Evolutionary conservation across 331 rosid species (phyloP).

Genomic region (Malus hybrid): DNA sequence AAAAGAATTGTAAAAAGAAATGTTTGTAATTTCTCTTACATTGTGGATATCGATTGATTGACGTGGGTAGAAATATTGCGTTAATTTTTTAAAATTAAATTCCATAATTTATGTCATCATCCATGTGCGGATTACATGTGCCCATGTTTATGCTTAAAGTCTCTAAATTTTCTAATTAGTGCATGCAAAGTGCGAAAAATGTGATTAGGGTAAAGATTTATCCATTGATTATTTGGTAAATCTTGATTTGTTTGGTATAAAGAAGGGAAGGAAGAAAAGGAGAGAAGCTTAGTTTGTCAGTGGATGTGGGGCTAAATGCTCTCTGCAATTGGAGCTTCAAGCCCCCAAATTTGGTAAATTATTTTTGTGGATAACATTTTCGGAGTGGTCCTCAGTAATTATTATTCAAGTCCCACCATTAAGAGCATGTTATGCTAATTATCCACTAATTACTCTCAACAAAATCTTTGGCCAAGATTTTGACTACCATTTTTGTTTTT

Average conservation of each 20-base stretch:
- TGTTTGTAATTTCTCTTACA: background rate
- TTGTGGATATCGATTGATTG: background rate
- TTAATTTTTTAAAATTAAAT: background rate
- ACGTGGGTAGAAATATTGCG: background rate
- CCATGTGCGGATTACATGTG: background rate
- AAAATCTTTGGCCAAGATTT: background rate
- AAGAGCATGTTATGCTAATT: background rate
- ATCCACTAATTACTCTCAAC: background rate
- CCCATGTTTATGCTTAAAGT: background rate
- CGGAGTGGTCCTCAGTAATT: background rate
- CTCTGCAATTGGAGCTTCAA: conserved; percentile 2
- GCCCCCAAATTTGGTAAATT: background rate
- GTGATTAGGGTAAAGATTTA: background rate
- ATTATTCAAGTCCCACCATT: background rate
- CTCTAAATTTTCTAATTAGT: background rate
- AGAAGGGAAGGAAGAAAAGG: background rate
- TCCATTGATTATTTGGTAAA: background rate
- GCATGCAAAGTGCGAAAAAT: background rate
- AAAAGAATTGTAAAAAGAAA: background rate
- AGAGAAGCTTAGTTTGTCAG: background rate
- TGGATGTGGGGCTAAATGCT: conserved; percentile 7
- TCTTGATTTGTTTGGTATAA: background rate
- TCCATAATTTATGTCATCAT: background rate
- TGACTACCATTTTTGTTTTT: background rate
- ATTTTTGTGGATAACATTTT: background rate